phyloP scores from a whole-genome alignment of 148 eudicot genomes.

The Rhododendron ovatum region DNA sequence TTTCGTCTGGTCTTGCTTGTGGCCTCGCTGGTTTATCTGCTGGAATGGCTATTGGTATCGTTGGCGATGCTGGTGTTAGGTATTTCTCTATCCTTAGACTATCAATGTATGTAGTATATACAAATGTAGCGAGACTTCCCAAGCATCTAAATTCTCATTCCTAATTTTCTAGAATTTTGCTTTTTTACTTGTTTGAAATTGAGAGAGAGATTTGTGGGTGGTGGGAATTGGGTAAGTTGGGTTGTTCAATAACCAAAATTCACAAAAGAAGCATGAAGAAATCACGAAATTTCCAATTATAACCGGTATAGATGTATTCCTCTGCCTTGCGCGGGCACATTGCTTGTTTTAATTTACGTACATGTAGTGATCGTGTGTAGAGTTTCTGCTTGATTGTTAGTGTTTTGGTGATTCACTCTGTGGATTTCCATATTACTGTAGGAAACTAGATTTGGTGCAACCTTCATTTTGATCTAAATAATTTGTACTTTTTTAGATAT shows the following conservation, averaged over 20 bases:
- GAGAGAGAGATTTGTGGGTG: background rate
- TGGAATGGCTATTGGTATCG: slow-evolving; percentile 19
- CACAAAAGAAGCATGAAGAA: background rate
- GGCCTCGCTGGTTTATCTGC: slow-evolving; percentile 19
- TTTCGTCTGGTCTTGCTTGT: slow-evolving; percentile 17
- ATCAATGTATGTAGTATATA: too few relatives aligned
- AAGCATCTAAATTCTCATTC: background rate
- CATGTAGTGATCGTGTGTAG: background rate
- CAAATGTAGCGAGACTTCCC: background rate
- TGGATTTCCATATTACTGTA: background rate
- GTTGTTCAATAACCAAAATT: background rate
- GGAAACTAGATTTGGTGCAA: background rate
- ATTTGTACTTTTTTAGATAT: background rate
- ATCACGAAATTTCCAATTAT: background rate
- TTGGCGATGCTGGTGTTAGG: slow-evolving; percentile 23
- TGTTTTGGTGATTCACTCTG: background rate
- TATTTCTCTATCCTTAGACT: background rate
- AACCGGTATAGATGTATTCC: background rate
- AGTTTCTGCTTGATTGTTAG: background rate
- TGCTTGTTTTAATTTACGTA: too few relatives aligned
- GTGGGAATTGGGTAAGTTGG: background rate
- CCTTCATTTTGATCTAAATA: background rate
- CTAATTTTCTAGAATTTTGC: background rate
- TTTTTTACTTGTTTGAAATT: too few relatives aligned
- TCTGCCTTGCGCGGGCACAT: background rate